Evolutionary conservation across 1,139 yeast species (phyloP).

Genomic region (Ogataea hybrid): DNA sequence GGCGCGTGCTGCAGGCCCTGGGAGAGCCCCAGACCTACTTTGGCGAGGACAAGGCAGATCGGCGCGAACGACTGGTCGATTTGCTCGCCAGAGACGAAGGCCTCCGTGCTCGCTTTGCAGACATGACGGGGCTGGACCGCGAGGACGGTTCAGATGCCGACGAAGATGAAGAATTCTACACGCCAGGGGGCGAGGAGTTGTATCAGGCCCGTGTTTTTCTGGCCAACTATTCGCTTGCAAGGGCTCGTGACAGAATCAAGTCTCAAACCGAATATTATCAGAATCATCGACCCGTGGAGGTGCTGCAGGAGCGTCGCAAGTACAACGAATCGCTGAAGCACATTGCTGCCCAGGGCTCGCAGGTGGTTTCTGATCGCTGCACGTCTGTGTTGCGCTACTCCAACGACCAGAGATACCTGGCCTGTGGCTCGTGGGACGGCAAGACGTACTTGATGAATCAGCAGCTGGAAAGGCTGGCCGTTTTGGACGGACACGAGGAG

Average conservation of each 20-base stretch:
- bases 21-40: constrained; percentile 57
- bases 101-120: constrained; percentile 16
- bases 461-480: constrained; percentile 36
- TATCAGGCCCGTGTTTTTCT: constrained; percentile 52
- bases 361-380: constrained; percentile 65
- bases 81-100: constrained; percentile 31
- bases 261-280: constrained; percentile 29
- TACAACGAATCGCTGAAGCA: constrained; percentile 39
- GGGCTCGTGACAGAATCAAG: constrained; percentile 44
- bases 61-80: constrained; percentile 57
- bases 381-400: constrained; percentile 58
- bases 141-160: constrained; percentile 37
- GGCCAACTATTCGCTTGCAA: constrained; percentile 47
- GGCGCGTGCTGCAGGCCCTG: constrained; percentile 43
- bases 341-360: constrained; percentile 62
- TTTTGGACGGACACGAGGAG: constrained; percentile 46
- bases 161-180: constrained; percentile 77
- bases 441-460: constrained; percentile 49
- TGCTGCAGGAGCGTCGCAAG: constrained; percentile 46
- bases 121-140: constrained; percentile 21
- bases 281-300: constrained; percentile 23
- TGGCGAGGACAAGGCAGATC: constrained; percentile 60
- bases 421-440: constrained; percentile 89
- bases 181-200: constrained; percentile 69
- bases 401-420: constrained; percentile 36